Evolutionary conservation across 2,329 filamentous ascomycete species (phyloP).

Genomic region (Ustulina deusta): DNA sequence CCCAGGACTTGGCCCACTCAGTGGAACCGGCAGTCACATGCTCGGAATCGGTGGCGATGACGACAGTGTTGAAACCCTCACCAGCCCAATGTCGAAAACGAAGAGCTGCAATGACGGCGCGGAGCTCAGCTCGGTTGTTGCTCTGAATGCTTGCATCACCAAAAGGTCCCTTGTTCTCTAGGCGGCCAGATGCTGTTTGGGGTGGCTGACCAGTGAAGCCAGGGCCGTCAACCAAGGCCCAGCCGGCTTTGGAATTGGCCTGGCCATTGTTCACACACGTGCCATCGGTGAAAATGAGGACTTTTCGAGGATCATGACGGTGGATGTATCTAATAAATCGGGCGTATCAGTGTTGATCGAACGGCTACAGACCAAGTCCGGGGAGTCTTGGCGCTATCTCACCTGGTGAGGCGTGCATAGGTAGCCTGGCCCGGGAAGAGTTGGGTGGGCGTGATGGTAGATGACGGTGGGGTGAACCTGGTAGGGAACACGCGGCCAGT

Average conservation of each 20-base stretch:
- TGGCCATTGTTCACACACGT: conserved; percentile 59
- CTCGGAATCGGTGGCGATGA: conserved; percentile 38
- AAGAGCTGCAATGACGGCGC: conserved; percentile 64
- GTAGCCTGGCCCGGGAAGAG: conserved; percentile 44
- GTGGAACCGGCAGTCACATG: conserved; percentile 63
- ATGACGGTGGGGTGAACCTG: conserved; percentile 49
- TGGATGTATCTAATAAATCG: conserved; percentile 49
- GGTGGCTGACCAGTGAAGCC: conserved; percentile 24
- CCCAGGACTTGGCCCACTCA: conserved; percentile 58
- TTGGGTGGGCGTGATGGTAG: conserved; percentile 42
- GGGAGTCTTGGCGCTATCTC: conserved; percentile 21
- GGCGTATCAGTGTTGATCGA: conserved; percentile 23
- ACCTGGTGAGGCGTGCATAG: conserved; percentile 38
- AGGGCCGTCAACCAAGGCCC: conserved; percentile 52
- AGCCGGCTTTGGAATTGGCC: conserved; percentile 55
- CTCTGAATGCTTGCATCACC: conserved; percentile 55
- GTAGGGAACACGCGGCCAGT: conserved; percentile 51
- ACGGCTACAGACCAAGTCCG: neutral
- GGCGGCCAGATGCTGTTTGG: conserved; percentile 47
- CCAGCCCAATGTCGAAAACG: conserved; percentile 57
- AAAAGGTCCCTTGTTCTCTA: conserved; percentile 59
- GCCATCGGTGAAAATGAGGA: conserved; percentile 61
- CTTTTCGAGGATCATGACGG: conserved; percentile 45
- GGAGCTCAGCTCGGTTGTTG: conserved; percentile 68
- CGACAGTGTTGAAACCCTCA: conserved; percentile 51